phyloP scores from a whole-genome alignment of 148 eudicot species.

The Chenopodium formosanum region DNA sequence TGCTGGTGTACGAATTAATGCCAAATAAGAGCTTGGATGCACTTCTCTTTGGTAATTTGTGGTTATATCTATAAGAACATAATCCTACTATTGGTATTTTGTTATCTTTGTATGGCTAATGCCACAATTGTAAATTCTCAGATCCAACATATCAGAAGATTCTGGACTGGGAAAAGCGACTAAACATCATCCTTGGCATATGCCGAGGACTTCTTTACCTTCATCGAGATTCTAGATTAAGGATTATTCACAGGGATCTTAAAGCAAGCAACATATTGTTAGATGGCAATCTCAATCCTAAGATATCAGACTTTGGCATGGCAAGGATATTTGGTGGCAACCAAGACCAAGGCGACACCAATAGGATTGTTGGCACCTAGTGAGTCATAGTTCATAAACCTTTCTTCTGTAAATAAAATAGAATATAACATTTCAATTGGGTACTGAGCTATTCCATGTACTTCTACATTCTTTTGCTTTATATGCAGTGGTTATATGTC shows the following conservation, averaged over 20 bases:
- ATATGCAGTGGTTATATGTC: not conserved
- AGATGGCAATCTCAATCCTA: constrained; percentile 10
- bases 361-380: constrained; percentile 37
- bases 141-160: not conserved
- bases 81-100: not conserved
- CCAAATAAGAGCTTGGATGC: constrained; percentile 43
- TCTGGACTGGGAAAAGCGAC: constrained; percentile 31
- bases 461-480: too few species aligned
- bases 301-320: constrained; percentile 47
- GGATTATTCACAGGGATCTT: not conserved
- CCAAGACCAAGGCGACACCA: constrained; percentile 32
- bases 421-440: not conserved
- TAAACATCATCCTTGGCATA: constrained; percentile 33
- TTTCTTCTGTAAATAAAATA: too few species aligned
- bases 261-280: not conserved
- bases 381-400: not conserved
- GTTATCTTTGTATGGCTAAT: not conserved
- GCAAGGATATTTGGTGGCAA: constrained; percentile 36
- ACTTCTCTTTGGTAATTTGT: constrained; percentile 30
- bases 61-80: not conserved
- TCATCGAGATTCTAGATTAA: not conserved
- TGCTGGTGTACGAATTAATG: constrained; percentile 42
- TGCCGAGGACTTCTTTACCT: constrained; percentile 13
- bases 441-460: too few species aligned
- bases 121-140: not conserved